phyloP scores from a whole-genome alignment of 257 asterid species.

The Fraxinus excelsior region DNA sequence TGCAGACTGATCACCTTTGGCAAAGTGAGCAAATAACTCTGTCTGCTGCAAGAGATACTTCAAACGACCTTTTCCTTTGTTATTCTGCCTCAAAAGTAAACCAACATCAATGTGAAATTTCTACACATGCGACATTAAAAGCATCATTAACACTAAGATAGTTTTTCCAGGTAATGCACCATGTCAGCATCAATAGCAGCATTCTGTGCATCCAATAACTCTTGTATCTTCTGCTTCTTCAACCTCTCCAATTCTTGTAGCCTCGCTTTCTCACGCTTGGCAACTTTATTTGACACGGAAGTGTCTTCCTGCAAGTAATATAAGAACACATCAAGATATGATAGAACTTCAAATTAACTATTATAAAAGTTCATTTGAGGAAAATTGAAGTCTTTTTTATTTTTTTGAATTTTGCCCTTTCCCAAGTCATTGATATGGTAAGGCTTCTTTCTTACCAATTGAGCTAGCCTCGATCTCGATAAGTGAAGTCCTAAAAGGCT shows the following conservation, averaged over 20 bases:
- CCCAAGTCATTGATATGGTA: no score
- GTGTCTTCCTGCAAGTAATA: conserved; percentile 32
- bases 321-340: neutral
- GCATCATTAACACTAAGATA: neutral
- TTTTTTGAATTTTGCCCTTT: no score
- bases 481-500: neutral
- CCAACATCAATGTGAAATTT: conserved; percentile 13
- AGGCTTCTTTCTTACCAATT: no score
- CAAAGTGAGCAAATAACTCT: conserved; percentile 97
- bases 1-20: conserved; percentile 76
- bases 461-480: no score
- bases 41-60: conserved; percentile 96
- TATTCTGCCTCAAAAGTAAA: conserved; percentile 61
- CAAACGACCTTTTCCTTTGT: conserved; percentile 90
- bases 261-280: conserved; percentile 47
- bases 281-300: conserved; percentile 21
- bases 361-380: neutral
- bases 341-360: neutral
- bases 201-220: conserved; percentile 53
- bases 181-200: conserved; percentile 55
- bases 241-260: conserved; percentile 45
- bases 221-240: conserved; percentile 56
- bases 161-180: conserved; percentile 26
- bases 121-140: neutral
- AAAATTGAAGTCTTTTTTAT: neutral